phyloP scores from a whole-genome alignment of 805 yeast species.

The Millerozyma acaciae region DNA sequence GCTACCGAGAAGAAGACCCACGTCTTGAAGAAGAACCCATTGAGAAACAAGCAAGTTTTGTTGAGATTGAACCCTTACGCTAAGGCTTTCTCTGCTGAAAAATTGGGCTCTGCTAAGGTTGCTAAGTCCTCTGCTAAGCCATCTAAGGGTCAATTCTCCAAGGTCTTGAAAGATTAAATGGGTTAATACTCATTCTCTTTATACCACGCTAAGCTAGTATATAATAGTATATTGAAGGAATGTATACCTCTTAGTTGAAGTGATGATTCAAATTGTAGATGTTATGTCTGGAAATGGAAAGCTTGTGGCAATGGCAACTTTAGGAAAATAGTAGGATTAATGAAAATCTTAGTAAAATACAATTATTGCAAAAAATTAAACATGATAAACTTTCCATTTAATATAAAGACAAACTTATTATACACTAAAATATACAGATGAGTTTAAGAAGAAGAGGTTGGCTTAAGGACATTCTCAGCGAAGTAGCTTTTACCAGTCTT shows the following conservation, averaged over 20 bases:
- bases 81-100: constrained; percentile 90
- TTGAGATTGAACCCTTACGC: constrained; percentile 99
- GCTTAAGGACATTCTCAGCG: constrained; percentile 42
- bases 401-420: not conserved
- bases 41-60: constrained; percentile 96
- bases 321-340: too few species aligned
- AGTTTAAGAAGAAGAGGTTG: constrained; percentile 9
- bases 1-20: constrained; percentile 88
- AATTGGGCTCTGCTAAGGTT: constrained; percentile 80
- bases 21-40: constrained; percentile 96
- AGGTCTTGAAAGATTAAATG: constrained; percentile 54
- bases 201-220: too few species aligned
- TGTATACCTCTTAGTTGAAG: too few species aligned
- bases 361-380: not conserved
- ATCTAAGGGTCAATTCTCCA: constrained; percentile 67
- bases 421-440: too few species aligned
- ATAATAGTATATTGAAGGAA: not conserved
- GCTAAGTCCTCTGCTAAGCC: constrained; percentile 59
- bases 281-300: too few species aligned
- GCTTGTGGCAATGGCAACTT: too few species aligned
- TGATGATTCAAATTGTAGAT: too few species aligned
- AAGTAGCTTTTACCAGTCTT: constrained; percentile 34
- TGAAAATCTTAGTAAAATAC: too few species aligned
- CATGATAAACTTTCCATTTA: not conserved
- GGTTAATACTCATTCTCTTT: too few species aligned